Percentiles rank a stretch among this genome's conserved stretches.
Evolutionary conservation across 495 filamentous ascomycete genomes (phyloP).

Genomic region (Durotheca rogersii): DNA sequence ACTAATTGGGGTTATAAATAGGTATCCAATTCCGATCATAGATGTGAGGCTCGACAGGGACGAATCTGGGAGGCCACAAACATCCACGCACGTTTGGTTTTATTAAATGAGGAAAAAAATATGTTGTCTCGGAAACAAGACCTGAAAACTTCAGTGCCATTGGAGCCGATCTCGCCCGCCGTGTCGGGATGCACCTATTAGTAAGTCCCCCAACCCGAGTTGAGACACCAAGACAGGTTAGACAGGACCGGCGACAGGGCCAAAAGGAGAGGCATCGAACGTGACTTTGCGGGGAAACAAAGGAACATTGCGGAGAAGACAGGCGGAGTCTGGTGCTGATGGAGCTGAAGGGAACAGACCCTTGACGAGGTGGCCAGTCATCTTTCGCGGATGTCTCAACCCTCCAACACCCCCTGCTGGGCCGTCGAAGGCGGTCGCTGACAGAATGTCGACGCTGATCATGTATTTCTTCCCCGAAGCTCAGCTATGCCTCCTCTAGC

Average conservation of each 20-base stretch:
- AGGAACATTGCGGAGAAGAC: background rate
- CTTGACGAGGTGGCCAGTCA: too few relatives aligned
- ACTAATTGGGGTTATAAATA: background rate
- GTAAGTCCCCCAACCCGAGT: background rate
- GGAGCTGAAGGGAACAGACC: background rate
- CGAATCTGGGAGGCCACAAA: background rate
- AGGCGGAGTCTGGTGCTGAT: background rate
- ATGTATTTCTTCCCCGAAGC: background rate
- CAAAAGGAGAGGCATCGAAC: background rate
- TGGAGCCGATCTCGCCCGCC: background rate
- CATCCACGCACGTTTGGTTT: background rate
- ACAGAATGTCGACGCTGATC: background rate
- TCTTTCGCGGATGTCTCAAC: too few relatives aligned
- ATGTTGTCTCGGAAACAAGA: background rate
- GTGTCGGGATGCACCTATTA: background rate
- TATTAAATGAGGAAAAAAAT: background rate
- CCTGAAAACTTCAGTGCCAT: background rate
- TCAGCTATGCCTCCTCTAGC: too few relatives aligned
- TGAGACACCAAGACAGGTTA: background rate
- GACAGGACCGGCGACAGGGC: background rate
- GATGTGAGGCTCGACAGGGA: background rate
- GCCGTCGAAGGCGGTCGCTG: background rate
- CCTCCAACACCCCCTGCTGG: too few relatives aligned
- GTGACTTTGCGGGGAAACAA: background rate
- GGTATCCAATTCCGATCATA: conserved; percentile 1